A percentile compares a stretch with the other conserved stretches of the same genome.
phyloP scores from a whole-genome alignment of 2,329 filamentous ascomycete genomes.

The Cladobotryum protrusum region DNA sequence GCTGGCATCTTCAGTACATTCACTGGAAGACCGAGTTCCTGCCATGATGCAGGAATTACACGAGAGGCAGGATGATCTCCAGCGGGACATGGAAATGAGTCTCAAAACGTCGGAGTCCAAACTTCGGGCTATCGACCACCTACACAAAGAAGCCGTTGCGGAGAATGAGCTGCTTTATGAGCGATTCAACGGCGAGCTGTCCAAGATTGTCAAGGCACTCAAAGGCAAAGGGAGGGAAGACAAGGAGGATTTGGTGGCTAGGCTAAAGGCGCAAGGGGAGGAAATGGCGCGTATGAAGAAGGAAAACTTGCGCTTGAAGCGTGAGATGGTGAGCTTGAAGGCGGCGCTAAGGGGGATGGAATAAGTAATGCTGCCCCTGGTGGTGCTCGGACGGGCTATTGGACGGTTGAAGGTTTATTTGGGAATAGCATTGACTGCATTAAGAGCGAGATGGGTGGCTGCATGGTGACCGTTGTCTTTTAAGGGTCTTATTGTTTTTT shows the following conservation, averaged over 20 bases:
- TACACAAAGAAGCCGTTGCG: slow-evolving; percentile 79
- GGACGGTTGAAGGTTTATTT: slow-evolving; percentile 1
- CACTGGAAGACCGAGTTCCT: slow-evolving; percentile 63
- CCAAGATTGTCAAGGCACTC: slow-evolving; percentile 71
- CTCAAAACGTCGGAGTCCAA: slow-evolving; percentile 71
- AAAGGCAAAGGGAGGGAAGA: slow-evolving; percentile 67
- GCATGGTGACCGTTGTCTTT: too few species aligned
- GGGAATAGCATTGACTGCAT: not conserved
- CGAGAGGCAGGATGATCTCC: slow-evolving; percentile 56
- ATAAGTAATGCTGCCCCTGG: slow-evolving; percentile 22
- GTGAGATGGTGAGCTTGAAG: slow-evolving; percentile 70
- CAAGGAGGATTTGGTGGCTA: slow-evolving; percentile 67
- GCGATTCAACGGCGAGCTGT: slow-evolving; percentile 85
- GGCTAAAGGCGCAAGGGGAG: slow-evolving; percentile 67
- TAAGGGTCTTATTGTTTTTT: not conserved
- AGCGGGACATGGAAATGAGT: slow-evolving; percentile 64
- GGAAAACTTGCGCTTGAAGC: slow-evolving; percentile 76
- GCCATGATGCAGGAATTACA: slow-evolving; percentile 52
- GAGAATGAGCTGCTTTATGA: slow-evolving; percentile 93
- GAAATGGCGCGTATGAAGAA: slow-evolving; percentile 73
- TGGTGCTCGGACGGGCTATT: slow-evolving; percentile 16
- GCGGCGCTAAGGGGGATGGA: slow-evolving; percentile 44
- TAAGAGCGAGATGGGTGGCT: too few species aligned
- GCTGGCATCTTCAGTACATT: slow-evolving; percentile 52
- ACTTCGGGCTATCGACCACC: slow-evolving; percentile 74